phyloP scores from a whole-genome alignment of 2,329 filamentous ascomycete species.

The Colletotrichum trifolii region DNA sequence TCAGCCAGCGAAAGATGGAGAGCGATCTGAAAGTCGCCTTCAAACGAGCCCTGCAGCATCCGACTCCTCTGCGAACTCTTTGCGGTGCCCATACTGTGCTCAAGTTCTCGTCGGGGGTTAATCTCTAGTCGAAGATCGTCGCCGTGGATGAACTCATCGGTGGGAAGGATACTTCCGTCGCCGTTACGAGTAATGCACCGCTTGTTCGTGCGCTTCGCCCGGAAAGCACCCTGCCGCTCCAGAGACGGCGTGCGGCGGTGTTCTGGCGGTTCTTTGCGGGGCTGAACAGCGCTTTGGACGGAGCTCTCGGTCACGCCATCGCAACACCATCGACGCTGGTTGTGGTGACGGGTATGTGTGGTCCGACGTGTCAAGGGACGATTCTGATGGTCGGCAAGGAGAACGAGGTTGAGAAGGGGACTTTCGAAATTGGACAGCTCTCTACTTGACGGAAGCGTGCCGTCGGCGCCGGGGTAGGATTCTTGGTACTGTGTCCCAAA shows the following conservation, averaged over 20 bases:
- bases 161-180: conserved; percentile 50
- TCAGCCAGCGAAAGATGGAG: conserved; percentile 57
- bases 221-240: conserved; percentile 60
- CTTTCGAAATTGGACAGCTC: conserved; percentile 18
- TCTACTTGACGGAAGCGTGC: conserved; percentile 7
- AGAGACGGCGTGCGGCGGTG: conserved; percentile 47
- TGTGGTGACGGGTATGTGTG: neutral
- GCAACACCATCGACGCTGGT: conserved; percentile 9
- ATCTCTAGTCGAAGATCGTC: conserved; percentile 52
- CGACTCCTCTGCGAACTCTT: conserved; percentile 40
- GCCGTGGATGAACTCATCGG: conserved; percentile 50
- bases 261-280: conserved; percentile 49
- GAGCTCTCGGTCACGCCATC: conserved; percentile 43
- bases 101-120: conserved; percentile 51
- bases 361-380: neutral
- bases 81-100: conserved; percentile 51
- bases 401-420: conserved; percentile 28
- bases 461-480: conserved; percentile 15
- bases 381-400: conserved; percentile 17
- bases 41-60: conserved; percentile 31
- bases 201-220: conserved; percentile 52
- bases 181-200: no score
- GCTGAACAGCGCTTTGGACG: conserved; percentile 47
- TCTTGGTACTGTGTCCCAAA: conserved; percentile 20
- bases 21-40: conserved; percentile 43